Base-by-base conservation (phyloP, 179 eudicot genomes). In the Gypsophila paniculata region DNA sequence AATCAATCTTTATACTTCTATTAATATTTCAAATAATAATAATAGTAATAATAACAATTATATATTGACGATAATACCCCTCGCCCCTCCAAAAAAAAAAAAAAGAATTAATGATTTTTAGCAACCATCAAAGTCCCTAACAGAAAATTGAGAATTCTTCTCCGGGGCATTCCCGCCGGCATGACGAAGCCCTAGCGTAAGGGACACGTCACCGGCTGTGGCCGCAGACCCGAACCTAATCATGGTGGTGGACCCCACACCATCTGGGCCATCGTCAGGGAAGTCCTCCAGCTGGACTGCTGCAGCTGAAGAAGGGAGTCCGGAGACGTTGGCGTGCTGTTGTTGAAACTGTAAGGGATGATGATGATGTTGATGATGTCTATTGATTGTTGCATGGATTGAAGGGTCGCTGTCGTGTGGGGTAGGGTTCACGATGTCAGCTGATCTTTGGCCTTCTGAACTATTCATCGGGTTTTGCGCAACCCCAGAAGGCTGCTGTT, bases 161-260 rank as follows among this genome's bases (percentile, higher is more conserved):
- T 75, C 96, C 46, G 92, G 89, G 55, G 86, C 38, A 74, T 87
- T 90, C 34, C 34, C 34, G n/a, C 96, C 93, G 69, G 88, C 81
- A 54, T 90, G 96, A 39, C 86, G 93, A 6, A 90, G 86, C 81
- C 96, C 96, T 63, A 90, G 54, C 0, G 82, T 79, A 6, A 79
- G 79, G 0, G 82, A 79, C 74, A 79, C 82, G 74, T 79, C 82
- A 44, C 79, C 79, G 0, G 78, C 4, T 0, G 75, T 6, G 39
- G 66, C 17, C 61, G 72, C 10, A 15, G 59, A n/a, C 72, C 79
- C 82, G 17, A 79, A 79, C 55, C 76, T 72, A 29, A 79, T 79
- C 82, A 79, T 75, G 39, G 79, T 79, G 51, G 82, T 60, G 76
- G 78, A 73, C 0, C 76, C 74, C 55, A 54, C 74, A 14, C 22